phyloP scores from a whole-genome alignment of 176 grass and related monocot genomes.

The Secale cereale region DNA sequence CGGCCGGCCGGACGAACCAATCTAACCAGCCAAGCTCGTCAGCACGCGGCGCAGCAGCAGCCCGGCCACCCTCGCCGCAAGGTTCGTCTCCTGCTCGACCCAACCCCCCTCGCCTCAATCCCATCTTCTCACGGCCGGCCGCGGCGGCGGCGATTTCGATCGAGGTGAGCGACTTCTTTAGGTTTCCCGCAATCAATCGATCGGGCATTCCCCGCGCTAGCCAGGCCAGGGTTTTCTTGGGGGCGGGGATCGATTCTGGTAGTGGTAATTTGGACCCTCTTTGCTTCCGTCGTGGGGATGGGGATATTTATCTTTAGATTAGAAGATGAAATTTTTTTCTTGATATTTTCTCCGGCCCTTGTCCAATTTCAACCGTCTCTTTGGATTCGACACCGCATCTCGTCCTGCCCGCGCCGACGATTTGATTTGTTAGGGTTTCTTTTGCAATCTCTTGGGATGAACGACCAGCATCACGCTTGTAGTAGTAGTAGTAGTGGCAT shows the following conservation, averaged over 20 bases:
- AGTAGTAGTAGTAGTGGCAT: background rate
- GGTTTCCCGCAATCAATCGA: background rate
- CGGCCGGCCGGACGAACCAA: background rate
- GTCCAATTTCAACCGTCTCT: background rate
- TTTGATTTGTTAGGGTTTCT: background rate
- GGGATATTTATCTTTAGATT: constrained; percentile 6
- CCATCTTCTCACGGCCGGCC: background rate
- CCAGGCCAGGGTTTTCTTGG: background rate
- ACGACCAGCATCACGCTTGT: background rate
- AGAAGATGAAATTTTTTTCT: background rate
- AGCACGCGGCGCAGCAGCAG: background rate
- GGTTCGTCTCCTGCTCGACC: background rate
- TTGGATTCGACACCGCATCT: background rate
- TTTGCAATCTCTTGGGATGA: background rate
- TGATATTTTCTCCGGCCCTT: background rate
- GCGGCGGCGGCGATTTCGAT: background rate
- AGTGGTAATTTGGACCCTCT: background rate
- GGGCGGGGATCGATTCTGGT: background rate
- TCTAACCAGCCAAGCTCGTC: background rate
- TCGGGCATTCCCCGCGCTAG: background rate
- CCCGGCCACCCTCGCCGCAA: background rate
- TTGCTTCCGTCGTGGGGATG: background rate
- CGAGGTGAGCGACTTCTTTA: background rate
- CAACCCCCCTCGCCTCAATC: background rate
- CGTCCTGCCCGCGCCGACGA: background rate